Conservation (phyloP, 2,329 filamentous ascomycete species). For the Nakataea oryzae region DNA sequence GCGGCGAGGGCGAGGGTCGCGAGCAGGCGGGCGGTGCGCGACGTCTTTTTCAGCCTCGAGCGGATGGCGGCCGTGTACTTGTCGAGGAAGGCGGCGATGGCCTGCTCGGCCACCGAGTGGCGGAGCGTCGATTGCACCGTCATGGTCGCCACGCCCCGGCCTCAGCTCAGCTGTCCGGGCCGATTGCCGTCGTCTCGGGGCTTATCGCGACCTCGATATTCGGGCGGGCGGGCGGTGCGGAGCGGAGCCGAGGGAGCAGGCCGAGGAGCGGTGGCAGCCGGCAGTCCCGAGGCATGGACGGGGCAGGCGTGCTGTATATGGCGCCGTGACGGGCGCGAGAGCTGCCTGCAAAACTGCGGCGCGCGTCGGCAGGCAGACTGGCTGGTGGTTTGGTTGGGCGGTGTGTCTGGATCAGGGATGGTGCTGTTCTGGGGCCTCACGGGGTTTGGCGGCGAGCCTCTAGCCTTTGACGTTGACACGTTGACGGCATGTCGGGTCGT, state of each 20-base stretch:
- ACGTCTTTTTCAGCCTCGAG: slow-evolving; percentile 49
- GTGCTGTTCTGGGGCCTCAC: background rate
- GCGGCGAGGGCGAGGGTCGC: slow-evolving; percentile 66
- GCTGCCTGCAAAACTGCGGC: no score
- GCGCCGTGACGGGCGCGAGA: no score
- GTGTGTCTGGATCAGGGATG: background rate
- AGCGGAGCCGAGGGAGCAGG: background rate
- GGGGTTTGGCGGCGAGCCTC: background rate
- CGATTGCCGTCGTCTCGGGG: background rate
- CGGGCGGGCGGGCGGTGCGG: no score
- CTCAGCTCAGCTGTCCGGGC: background rate
- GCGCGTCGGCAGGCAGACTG: no score
- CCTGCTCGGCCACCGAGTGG: slow-evolving; percentile 52
- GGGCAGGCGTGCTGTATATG: no score
- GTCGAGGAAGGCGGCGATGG: slow-evolving; percentile 52
- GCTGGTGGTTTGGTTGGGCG: no score
- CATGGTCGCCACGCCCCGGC: slow-evolving; percentile 41
- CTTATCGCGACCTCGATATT: background rate
- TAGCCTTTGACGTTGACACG: background rate
- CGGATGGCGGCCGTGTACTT: slow-evolving; percentile 46
- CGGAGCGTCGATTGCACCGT: slow-evolving; percentile 79
- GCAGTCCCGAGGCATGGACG: background rate
- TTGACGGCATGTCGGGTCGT: background rate
- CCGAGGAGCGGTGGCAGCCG: background rate
- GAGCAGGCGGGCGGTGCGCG: slow-evolving; percentile 61